phyloP scores from a whole-genome alignment of 2,329 filamentous ascomycete species.

The Gnomoniopsis sp. region DNA sequence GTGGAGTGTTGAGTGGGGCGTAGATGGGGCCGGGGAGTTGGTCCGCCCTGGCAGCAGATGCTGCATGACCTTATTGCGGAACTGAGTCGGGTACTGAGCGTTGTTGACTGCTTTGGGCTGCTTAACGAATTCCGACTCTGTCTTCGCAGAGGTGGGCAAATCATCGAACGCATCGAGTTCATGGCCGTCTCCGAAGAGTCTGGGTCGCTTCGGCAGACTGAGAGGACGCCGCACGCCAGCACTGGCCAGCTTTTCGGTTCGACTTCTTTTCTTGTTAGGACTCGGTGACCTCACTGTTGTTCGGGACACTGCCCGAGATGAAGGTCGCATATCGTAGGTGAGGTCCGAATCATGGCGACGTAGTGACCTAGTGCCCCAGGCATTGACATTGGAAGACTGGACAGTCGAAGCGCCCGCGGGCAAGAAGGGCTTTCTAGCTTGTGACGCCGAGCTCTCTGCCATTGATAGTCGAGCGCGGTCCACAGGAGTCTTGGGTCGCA shows the following conservation, averaged over 20 bases:
- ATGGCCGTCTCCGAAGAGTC: slow-evolving; percentile 85
- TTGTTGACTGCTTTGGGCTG: slow-evolving; percentile 57
- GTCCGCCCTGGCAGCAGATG: slow-evolving; percentile 53
- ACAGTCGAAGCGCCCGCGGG: slow-evolving; percentile 66
- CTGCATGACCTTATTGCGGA: slow-evolving; percentile 56
- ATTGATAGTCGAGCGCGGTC: slow-evolving; percentile 53
- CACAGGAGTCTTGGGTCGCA: slow-evolving; percentile 69
- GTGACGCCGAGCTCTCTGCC: slow-evolving; percentile 47
- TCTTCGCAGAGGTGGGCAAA: slow-evolving; percentile 78
- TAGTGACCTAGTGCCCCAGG: slow-evolving; percentile 68
- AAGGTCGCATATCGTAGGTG: slow-evolving; percentile 53
- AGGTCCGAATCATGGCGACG: slow-evolving; percentile 82
- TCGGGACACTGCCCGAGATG: slow-evolving; percentile 56
- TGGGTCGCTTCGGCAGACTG: slow-evolving; percentile 65
- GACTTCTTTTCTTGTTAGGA: slow-evolving; percentile 43
- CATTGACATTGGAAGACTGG: slow-evolving; percentile 68
- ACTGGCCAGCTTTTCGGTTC: slow-evolving; percentile 36
- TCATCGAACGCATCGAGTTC: slow-evolving; percentile 95
- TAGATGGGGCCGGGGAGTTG: slow-evolving; percentile 48
- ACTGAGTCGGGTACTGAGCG: slow-evolving; percentile 61
- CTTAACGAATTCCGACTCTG: slow-evolving; percentile 80
- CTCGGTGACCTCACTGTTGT: slow-evolving; percentile 59
- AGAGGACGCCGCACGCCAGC: slow-evolving; percentile 62
- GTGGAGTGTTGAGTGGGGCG: slow-evolving; percentile 50
- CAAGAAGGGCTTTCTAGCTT: slow-evolving; percentile 69